Base-by-base conservation (phyloP, 805 yeast genomes). In the Wickerhamiella musiphila region DNA sequence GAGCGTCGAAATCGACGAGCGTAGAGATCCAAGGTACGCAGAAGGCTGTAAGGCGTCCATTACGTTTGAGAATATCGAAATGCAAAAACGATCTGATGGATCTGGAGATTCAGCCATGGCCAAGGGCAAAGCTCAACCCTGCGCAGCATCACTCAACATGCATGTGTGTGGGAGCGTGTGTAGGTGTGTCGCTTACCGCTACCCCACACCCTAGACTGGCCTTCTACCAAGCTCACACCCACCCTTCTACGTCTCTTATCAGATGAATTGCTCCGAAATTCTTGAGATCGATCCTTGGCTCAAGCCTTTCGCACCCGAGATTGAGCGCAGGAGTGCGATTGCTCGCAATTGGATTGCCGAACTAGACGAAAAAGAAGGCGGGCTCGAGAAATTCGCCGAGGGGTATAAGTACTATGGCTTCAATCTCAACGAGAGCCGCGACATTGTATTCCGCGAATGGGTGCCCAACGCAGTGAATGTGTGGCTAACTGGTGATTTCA, bases 401-500 rank as follows among this genome's bases (percentile, higher is more conserved):
- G 73, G 93, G 4, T 86, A 81, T 53, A 61, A 72, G 45, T 49
- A 53, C 14, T 78, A 73, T 55, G 98, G 98, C 1, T 57, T 90
- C 38, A 83, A 79, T 45, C 73, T 74, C 9, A 58, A 68, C 39
- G 47, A 47, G 10, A 34, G 35, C 2, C 66, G 68, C 33, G 68
- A 70, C 38, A 68, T 84, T 31, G 52, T 56, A 2, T 77, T 77
- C 47, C 63, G 68, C 17, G 93, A 86, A 54, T 86, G 94, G 73
- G 83, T 92, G 1, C 98, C 96, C 5, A 76, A 81, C 47, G 96
- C 94, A 2, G 47, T 46, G 4, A 58, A 51, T 28, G 94, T 90
- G 2, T 65, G 71, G 33, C 52, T 86, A n/a, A 75, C 79, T 35
- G 98, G 98, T 11, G 96, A 86, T 32, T 86, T 90, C 64, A 86